Conservation (phyloP, 768 basidiomycete genomes). For the Phylloporus sp. region DNA sequence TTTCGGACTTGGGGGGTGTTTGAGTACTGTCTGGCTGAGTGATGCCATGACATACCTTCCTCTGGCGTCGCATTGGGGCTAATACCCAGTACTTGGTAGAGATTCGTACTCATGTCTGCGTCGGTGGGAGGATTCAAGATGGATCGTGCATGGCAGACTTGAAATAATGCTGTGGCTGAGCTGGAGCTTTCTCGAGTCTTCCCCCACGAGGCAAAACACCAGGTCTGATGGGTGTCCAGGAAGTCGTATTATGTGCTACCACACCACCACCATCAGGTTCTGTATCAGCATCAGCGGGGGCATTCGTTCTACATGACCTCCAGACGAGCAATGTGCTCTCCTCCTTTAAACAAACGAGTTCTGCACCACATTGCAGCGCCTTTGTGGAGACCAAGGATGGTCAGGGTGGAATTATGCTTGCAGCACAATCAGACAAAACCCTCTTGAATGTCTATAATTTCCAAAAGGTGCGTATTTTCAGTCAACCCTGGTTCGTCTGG, state of each 20-base stretch:
- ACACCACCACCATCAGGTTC: conserved; percentile 35
- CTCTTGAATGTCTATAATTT: conserved; percentile 89
- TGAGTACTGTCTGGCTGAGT: conserved; percentile 2
- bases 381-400: conserved; percentile 64
- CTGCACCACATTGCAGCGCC: conserved; percentile 61
- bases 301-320: conserved; percentile 77
- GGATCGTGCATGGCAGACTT: neutral
- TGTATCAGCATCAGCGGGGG: conserved; percentile 43
- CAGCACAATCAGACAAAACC: conserved; percentile 85
- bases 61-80: conserved; percentile 53
- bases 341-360: conserved; percentile 86
- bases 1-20: conserved; percentile 51
- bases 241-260: conserved; percentile 62
- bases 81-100: conserved; percentile 65
- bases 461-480: conserved; percentile 65
- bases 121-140: neutral
- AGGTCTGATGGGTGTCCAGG: conserved; percentile 53
- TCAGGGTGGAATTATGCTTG: conserved; percentile 79
- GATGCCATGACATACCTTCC: conserved; percentile 46
- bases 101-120: conserved; percentile 46
- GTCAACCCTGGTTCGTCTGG: neutral
- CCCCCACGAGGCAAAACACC: neutral
- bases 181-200: conserved; percentile 4
- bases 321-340: conserved; percentile 69
- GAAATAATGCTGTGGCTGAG: conserved; percentile 16